These are phyloP conservation scores for Kwoniella shivajii DNA, from an alignment of 1,284 basidiomycete species.

Conservation along the genomic window DNA sequence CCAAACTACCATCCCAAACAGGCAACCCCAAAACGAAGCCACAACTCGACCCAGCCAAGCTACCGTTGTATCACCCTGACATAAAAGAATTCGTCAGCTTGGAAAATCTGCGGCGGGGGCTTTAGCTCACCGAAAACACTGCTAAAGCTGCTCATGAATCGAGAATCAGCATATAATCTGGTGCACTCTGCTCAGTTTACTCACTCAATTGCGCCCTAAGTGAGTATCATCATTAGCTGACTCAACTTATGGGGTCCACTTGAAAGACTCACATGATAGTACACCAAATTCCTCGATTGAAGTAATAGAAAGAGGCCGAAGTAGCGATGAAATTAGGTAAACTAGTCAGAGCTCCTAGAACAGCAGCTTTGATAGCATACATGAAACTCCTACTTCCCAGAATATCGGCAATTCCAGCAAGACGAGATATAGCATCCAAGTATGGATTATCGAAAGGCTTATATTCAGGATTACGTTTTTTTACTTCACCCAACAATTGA, in stretches of 20 bases:
- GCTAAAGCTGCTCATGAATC: slow-evolving; percentile 24
- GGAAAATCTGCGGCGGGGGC: not conserved
- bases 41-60: slow-evolving; percentile 66
- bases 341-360: slow-evolving; percentile 61
- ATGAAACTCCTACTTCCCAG: slow-evolving; percentile 55
- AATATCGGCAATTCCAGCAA: slow-evolving; percentile 33
- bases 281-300: slow-evolving; percentile 49
- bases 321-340: slow-evolving; percentile 45
- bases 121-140: slow-evolving; percentile 29
- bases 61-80: slow-evolving; percentile 72
- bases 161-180: slow-evolving; percentile 1
- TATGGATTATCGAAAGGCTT: slow-evolving; percentile 41
- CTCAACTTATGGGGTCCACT: too few species aligned
- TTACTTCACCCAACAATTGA: slow-evolving; percentile 39
- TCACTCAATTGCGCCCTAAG: slow-evolving; percentile 40
- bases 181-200: not conserved
- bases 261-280: slow-evolving; percentile 38
- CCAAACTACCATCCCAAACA: slow-evolving; percentile 62
- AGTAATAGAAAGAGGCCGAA: slow-evolving; percentile 48
- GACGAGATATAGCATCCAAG: slow-evolving; percentile 41
- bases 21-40: slow-evolving; percentile 70
- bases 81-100: slow-evolving; percentile 68
- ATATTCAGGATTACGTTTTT: slow-evolving; percentile 52
- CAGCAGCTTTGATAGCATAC: slow-evolving; percentile 77
- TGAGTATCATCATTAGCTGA: too few species aligned